Evolutionary conservation across 768 basidiomycete genomes (phyloP), one percentile per base, ranked within the genome.

Genomic region (Phylloporus scabripes): DNA sequence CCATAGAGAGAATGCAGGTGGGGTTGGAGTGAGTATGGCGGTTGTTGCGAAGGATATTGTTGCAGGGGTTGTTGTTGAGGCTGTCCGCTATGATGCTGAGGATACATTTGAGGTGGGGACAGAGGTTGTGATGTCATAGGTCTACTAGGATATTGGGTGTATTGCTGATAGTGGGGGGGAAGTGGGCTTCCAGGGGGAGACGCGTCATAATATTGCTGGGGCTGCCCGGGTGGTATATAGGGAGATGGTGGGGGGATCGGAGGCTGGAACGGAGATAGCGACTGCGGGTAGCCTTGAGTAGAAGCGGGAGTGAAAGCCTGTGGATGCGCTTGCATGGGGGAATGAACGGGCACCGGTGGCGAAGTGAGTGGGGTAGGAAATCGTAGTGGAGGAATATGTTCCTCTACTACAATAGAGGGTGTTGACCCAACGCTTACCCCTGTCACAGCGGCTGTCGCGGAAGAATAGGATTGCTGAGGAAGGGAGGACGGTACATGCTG

Each of bases 321-420:
- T 5, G 48, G 31, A 24, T 38, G 43, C 40, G 53, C 40, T 14
- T 54, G 62, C 18, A 28, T 6, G 18, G 61, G 49, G n/a, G 20
- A 38, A 18, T 50, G 50, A 33, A 40, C 4, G 26, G 29, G 20
- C 3, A 17, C 50, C 14, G 15, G 26, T 15, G 46, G 10, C 8
- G 51, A 24, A 18, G 21, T 7, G n/a, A 45, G n/a, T 8, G 52
- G 50, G 4, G 23, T 45, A 11, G 60, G 50, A 29, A 57, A 52
- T 2, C 38, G 14, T 15, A 46, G 18, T 36, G 43, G 45, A 28
- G 38, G 38, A n/a, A 33, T 4, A 10, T 48, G 36, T 26, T 54
- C 50, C 21, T 54, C 49, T 23, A 68, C 45, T 17, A 56, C 7
- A 15, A 66, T 48, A 32, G 64, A 50, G 0, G 66, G 64, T 5